Evolutionary conservation across 805 yeast species (phyloP), one percentile per base, ranked within the genome.

Genomic region (Candida fluviatilis): DNA sequence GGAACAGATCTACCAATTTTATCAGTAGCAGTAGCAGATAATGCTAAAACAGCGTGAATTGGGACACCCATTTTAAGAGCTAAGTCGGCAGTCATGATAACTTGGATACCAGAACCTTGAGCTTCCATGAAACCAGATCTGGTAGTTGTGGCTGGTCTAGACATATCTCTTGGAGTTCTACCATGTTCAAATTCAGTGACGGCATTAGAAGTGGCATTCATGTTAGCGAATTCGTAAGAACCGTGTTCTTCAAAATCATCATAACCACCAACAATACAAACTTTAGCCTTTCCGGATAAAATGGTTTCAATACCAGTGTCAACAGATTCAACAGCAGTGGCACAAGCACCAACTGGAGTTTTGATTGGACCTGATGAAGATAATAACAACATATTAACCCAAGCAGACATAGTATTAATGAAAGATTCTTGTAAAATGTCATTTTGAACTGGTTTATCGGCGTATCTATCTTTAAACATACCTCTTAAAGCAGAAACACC

Each of bases 221-320:
- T 93, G 74, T 93, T 93, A 55, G 87, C 99, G 66, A 93, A 93
- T 68, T 93, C 99, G 57, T 80, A 84, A 42, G 97, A 89, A 52
- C 98, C 97, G 71, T 93, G 99, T 70, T 93, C 99, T 69, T 89
- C 96, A 91, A 93, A 90, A 59, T 93, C 99, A 73, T 93, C 99
- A 64, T 86, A 89, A 70, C 99, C 99, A 77, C 99, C 99, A 54
- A 91, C 97, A 56, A 93, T 74, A 66, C 93, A 88, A 54, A 93
- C 80, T 78, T 88, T 89, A 41, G 99, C 99, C 68, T 90, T 88
- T 52, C 96, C 96, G 35, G 89, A 72, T 52, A 87, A 67, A 55
- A 93, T 89, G 38, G 96, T 87, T 71, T 93, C 99, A 50, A 84
- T 78, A 79, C 97, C 99, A 55, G 79, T 77, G 63, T 93, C 99